Conservation (phyloP, 2,329 filamentous ascomycete genomes). For the Alternaria atra region DNA sequence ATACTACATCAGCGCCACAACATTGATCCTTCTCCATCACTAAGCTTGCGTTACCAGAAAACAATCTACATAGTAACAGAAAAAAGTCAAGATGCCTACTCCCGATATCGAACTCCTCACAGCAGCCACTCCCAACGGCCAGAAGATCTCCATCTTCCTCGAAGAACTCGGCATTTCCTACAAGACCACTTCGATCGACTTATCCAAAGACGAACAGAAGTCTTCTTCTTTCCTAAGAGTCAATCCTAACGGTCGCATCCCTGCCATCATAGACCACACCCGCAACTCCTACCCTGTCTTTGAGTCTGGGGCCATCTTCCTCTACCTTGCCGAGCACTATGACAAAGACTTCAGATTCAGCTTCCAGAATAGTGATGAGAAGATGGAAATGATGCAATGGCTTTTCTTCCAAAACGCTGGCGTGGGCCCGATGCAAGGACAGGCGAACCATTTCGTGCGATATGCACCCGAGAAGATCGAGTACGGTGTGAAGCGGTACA, state of each 20-base stretch:
- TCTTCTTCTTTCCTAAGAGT: constrained; percentile 83
- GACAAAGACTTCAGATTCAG: constrained; percentile 81
- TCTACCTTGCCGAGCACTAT: constrained; percentile 82
- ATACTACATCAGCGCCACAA: constrained; percentile 13
- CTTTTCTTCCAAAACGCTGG: constrained; percentile 74
- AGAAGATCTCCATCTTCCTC: constrained; percentile 82
- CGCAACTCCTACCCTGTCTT: constrained; percentile 76
- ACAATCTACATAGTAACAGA: background rate
- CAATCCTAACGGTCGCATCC: constrained; percentile 90
- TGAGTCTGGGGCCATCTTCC: constrained; percentile 81
- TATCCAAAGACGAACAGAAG: constrained; percentile 76
- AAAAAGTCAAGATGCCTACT: constrained; percentile 36
- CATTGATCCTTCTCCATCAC: background rate
- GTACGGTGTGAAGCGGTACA: constrained; percentile 81
- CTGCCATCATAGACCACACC: constrained; percentile 77
- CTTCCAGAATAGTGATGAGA: constrained; percentile 76
- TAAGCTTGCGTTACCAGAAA: background rate
- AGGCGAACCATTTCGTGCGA: constrained; percentile 79
- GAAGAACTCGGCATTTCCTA: constrained; percentile 72
- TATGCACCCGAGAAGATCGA: constrained; percentile 82
- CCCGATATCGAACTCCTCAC: constrained; percentile 75
- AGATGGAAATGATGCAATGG: constrained; percentile 82
- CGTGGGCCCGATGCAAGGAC: constrained; percentile 79
- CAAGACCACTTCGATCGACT: constrained; percentile 60
- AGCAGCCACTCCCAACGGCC: constrained; percentile 82